Base-by-base conservation (phyloP, 768 basidiomycete genomes). In the Gloeopeniophorella convolvens region DNA sequence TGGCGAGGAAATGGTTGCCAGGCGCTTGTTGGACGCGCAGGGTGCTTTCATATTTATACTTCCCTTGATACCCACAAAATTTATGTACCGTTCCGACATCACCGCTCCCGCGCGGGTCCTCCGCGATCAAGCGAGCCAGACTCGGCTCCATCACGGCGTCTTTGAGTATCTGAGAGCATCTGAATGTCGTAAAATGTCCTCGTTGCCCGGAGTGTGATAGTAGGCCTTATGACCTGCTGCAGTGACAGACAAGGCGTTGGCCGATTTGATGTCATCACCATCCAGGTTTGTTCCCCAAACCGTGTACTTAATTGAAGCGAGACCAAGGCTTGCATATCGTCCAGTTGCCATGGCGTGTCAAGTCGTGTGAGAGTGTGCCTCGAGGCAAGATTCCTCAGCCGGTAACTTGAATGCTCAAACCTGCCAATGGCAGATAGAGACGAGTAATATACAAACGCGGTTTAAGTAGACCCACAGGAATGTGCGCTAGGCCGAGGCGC, bases 51-150 rank as follows among this genome's bases (percentile, higher is more conserved):
- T 54, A 54, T 54, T 54, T 54, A 54, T 54, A 54, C 45, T 26
- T 20, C 18, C 46, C 27, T 36, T 48, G 35, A 48, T 54, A 35
- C 42, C 52, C 21, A 11, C 42, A 42, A 43, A 35, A 36, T 32
- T 54, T 54, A 54, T 54, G 52, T 45, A 10, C 37, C 30, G 36
- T 10, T 54, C 52, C 52, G 52, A 43, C 23, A 54, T 48, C 43
- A 39, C 47, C 52, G 52, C 52, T 54, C 52, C 45, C 41, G 26
- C 42, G 51, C 47, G 35, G 37, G 52, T 26, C 47, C 46, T 4
- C 41, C 37, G 26, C 12, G 28, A 24, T 48, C 41, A 43, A 53
- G 42, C 36, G 48, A 34, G 48, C 36, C 31, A 37, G 52, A 33
- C 47, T 54, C 52, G 52, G 46, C 48, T 48, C 45, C 42, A 45